phyloP scores from a whole-genome alignment of 1,139 yeast genomes.

The Taphrina betulina region DNA sequence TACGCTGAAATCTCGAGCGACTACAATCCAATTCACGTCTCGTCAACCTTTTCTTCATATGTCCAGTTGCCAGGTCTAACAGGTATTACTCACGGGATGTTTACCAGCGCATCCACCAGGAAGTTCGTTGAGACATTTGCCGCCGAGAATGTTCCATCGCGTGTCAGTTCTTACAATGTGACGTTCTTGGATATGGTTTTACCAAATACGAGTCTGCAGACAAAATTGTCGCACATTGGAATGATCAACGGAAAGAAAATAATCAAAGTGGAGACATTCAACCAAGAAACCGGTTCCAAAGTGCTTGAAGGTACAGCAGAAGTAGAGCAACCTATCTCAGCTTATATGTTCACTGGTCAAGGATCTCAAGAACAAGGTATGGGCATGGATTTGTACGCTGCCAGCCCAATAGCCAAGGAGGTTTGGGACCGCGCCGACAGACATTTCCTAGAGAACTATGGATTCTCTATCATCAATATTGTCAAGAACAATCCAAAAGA shows the following conservation, averaged over 20 bases:
- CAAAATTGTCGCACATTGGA: constrained; percentile 91
- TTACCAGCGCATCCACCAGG: constrained; percentile 92
- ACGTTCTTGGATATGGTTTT: constrained; percentile 94
- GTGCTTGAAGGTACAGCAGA: constrained; percentile 96
- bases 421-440: constrained; percentile 98
- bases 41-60: constrained; percentile 88
- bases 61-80: constrained; percentile 79
- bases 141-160: constrained; percentile 91
- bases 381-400: constrained; percentile 98
- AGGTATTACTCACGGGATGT: constrained; percentile 98
- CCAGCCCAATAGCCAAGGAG: constrained; percentile 85
- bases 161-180: constrained; percentile 93
- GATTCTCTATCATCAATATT: constrained; percentile 93
- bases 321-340: constrained; percentile 95
- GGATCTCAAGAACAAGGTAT: constrained; percentile 99
- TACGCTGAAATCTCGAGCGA: constrained; percentile 98
- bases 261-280: constrained; percentile 84
- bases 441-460: constrained; percentile 90
- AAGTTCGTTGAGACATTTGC: constrained; percentile 97
- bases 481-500: constrained; percentile 95
- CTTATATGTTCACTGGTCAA: constrained; percentile 98
- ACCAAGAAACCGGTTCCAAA: constrained; percentile 69
- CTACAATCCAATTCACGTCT: constrained; percentile 96
- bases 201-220: constrained; percentile 87
- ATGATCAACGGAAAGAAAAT: constrained; percentile 99